Evolutionary conservation across 1,284 basidiomycete genomes (phyloP), one percentile per base, ranked within the genome.

Genomic region (Malassezia sp.): DNA sequence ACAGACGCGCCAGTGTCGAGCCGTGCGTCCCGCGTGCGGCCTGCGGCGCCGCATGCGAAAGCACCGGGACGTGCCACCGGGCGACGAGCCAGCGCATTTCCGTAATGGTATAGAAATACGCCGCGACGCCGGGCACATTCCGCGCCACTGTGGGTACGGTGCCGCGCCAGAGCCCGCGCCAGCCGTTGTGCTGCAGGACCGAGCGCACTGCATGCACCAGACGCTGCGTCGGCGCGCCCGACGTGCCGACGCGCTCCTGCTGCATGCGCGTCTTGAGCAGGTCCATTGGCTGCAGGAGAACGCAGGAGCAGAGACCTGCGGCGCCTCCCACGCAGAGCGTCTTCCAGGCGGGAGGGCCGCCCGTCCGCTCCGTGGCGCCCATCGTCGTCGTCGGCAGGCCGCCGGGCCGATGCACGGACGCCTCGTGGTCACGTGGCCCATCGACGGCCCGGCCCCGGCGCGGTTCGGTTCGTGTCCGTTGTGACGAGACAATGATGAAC

Each of bases 21-120:
- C 44, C 14, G 55, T 57, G 5, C 38, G 78, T 76, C 71, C 89
- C 84, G 85, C 52, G 89, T 67, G 32, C 86, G 87, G 91, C 73
- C 90, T 90, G 61, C 91, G 72, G 24, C 90, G 74, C 71, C 90
- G 87, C 56, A 90, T 79, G 44, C 6, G 63, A 62, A 17, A 70
- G 54, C 17, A 50, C 36, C 0, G 67, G 62, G 4, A 68, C 51
- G 17, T 59, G 60, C 14, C 52, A 49, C 9, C 42, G 32, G 17
- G 59, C 56, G 5, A 67, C 53, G 3, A 59, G 37, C 33, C 47
- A 37, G 9, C 67, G 49, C 20, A 68, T 37, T 32, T 67, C 60
- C 28, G 57, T 58, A 24, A 70, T 59, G 20, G 63, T 62, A 43
- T 64, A 68, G 29, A 70, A 68, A 54, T 70, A 70, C 21, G 66